Percentiles rank a stretch among this genome's conserved stretches.
Evolutionary conservation across 2,329 filamentous ascomycete species (phyloP).

Genomic region (Tolypocladium sp.): DNA sequence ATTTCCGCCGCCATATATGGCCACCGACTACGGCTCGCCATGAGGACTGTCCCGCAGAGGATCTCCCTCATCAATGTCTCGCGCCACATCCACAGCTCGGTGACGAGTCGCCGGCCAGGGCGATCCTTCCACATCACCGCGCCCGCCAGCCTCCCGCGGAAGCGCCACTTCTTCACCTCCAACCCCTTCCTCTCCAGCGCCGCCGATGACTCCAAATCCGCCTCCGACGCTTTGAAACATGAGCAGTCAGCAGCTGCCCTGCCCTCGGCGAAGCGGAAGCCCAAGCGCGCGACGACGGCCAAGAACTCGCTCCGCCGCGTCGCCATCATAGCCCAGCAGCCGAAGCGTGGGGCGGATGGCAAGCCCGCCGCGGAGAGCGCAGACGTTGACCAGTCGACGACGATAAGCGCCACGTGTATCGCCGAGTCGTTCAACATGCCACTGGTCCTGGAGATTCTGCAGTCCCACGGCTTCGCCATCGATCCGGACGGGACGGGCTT

Average conservation of each 20-base stretch:
- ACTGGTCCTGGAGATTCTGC: constrained; percentile 45
- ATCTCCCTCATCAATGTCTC: constrained; percentile 20
- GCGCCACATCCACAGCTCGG: constrained; percentile 18
- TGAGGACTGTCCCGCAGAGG: constrained; percentile 22
- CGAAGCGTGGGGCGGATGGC: constrained; percentile 27
- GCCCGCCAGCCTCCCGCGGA: constrained; percentile 36
- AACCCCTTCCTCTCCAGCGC: constrained; percentile 42
- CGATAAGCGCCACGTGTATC: constrained; percentile 51
- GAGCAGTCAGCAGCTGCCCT: constrained; percentile 7
- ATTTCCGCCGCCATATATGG: not conserved
- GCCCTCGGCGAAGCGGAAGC: constrained; percentile 33
- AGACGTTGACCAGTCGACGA: constrained; percentile 28
- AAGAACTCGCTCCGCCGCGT: constrained; percentile 77
- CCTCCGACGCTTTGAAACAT: constrained; percentile 9
- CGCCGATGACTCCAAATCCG: constrained; percentile 9
- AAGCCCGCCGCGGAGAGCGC: constrained; percentile 11
- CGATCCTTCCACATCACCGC: constrained; percentile 38
- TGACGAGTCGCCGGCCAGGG: constrained; percentile 15
- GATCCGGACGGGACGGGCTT: constrained; percentile 54
- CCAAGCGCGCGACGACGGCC: constrained; percentile 33
- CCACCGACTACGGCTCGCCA: constrained; percentile 10
- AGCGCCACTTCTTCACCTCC: constrained; percentile 57
- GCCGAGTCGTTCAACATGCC: constrained; percentile 58
- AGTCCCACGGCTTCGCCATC: constrained; percentile 49
- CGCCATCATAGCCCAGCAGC: constrained; percentile 71